These are phyloP conservation scores for Myriosclerotinia scirpicola DNA, from an alignment of 2,329 filamentous ascomycete species.

Conservation along the genomic window DNA sequence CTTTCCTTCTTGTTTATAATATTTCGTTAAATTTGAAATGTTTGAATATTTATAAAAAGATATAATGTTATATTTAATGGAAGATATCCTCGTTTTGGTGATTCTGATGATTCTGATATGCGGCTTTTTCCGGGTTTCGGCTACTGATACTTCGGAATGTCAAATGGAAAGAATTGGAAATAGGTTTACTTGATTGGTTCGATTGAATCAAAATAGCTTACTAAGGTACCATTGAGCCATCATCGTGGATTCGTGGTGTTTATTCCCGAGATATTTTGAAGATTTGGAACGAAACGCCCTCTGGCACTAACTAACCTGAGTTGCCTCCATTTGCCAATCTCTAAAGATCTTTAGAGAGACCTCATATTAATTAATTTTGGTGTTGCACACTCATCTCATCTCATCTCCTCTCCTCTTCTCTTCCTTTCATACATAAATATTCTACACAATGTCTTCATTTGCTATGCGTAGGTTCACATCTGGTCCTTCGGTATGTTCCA, in stretches of 20 bases:
- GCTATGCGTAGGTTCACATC: conserved; percentile 61
- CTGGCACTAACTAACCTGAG: conserved; percentile 3
- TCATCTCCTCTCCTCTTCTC: conserved; percentile 25
- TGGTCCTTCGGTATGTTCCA: conserved; percentile 54
- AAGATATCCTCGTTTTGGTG: no score
- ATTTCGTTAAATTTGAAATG: neutral
- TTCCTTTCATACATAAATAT: conserved; percentile 20
- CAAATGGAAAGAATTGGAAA: conserved; percentile 3
- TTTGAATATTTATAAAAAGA: no score
- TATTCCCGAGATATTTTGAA: conserved; percentile 11
- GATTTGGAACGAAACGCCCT: conserved; percentile 14
- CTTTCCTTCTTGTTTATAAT: accelerated
- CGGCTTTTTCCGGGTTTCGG: conserved; percentile 6
- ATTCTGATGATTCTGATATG: neutral
- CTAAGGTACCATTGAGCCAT: conserved; percentile 16
- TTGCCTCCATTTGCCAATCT: conserved; percentile 19
- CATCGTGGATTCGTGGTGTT: conserved; percentile 12
- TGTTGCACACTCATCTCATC: neutral
- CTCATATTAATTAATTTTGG: conserved; percentile 6
- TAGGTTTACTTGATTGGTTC: conserved; percentile 7
- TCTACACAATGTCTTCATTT: conserved; percentile 60
- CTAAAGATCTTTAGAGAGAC: conserved; percentile 6
- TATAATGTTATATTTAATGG: neutral
- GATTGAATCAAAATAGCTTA: conserved; percentile 8
- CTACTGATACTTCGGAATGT: neutral